phyloP scores from a whole-genome alignment of 2,329 filamentous ascomycete genomes.

The Beauveria sp. region DNA sequence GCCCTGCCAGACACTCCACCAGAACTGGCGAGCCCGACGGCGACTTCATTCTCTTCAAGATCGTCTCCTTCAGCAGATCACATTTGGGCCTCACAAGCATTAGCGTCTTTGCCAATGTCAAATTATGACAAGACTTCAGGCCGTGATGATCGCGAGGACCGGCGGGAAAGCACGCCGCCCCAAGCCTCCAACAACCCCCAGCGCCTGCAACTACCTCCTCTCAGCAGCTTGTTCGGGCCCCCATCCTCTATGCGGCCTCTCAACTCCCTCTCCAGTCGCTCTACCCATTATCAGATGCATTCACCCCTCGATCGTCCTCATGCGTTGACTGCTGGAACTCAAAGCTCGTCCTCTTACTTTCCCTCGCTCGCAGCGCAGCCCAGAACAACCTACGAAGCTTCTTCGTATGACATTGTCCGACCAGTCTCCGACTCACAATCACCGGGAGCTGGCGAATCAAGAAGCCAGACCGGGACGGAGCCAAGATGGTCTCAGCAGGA shows the following conservation, averaged over 20 bases:
- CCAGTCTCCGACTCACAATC: conserved; percentile 37
- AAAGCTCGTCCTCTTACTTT: conserved; percentile 35
- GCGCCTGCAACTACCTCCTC: conserved; percentile 45
- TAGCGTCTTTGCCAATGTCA: conserved; percentile 49
- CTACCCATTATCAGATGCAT: conserved; percentile 31
- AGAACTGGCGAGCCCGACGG: conserved; percentile 44
- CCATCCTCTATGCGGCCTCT: conserved; percentile 34
- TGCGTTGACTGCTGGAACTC: background rate
- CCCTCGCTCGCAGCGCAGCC: conserved; percentile 36
- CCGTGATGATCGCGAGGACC: conserved; percentile 30
- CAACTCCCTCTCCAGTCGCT: conserved; percentile 39
- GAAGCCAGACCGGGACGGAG: conserved; percentile 27
- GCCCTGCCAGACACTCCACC: conserved; percentile 46
- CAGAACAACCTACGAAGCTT: conserved; percentile 36
- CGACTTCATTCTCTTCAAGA: conserved; percentile 39
- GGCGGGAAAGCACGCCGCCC: conserved; percentile 8
- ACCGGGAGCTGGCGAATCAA: conserved; percentile 34
- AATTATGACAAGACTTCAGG: conserved; percentile 44
- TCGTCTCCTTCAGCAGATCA: conserved; percentile 33
- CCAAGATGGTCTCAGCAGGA: conserved; percentile 36
- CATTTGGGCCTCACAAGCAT: conserved; percentile 19
- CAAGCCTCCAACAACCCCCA: conserved; percentile 18
- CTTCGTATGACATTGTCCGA: conserved; percentile 26
- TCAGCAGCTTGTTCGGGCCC: conserved; percentile 50
- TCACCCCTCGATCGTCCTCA: conserved; percentile 42